These are phyloP conservation scores for Circinella umbellata DNA, from an alignment of 371 early-diverging fungal genomes.

Conservation along the genomic window DNA sequence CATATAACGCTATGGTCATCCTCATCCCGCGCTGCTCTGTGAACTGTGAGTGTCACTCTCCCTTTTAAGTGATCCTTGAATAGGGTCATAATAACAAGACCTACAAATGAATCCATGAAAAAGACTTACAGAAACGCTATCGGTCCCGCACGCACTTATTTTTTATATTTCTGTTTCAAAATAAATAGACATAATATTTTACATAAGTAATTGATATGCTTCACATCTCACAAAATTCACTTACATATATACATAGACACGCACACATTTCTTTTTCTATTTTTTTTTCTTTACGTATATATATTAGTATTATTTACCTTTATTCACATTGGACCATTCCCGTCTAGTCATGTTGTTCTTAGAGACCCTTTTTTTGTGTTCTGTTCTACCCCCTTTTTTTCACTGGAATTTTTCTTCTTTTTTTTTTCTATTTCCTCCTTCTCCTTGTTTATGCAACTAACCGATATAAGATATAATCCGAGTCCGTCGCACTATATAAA, in stretches of 20 bases:
- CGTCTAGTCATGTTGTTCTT: constrained; percentile 16
- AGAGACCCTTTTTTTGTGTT: constrained; percentile 15
- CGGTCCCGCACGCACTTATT: background rate
- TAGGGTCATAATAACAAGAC: constrained; percentile 1
- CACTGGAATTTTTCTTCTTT: constrained; percentile 22
- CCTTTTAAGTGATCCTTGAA: constrained; percentile 1
- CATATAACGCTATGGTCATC: background rate
- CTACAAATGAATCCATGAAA: constrained; percentile 3
- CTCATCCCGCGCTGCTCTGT: constrained; percentile 6
- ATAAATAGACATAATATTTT: background rate
- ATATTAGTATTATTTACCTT: no score
- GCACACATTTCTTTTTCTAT: background rate
- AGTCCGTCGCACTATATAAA: constrained; percentile 15
- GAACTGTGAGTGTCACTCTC: background rate
- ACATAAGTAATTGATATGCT: no score
- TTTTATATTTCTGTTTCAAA: background rate
- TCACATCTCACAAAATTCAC: no score
- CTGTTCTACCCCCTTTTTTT: constrained; percentile 11
- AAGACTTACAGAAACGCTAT: background rate
- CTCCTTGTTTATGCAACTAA: constrained; percentile 12
- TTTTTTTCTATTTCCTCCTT: constrained; percentile 15
- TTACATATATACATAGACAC: no score
- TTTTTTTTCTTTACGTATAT: no score
- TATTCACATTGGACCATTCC: background rate
- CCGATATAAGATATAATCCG: constrained; percentile 2